Evolutionary conservation across 2,329 filamentous ascomycete species (phyloP), one percentile per base, ranked within the genome.

Genomic region (Sporothrix variecibatus): DNA sequence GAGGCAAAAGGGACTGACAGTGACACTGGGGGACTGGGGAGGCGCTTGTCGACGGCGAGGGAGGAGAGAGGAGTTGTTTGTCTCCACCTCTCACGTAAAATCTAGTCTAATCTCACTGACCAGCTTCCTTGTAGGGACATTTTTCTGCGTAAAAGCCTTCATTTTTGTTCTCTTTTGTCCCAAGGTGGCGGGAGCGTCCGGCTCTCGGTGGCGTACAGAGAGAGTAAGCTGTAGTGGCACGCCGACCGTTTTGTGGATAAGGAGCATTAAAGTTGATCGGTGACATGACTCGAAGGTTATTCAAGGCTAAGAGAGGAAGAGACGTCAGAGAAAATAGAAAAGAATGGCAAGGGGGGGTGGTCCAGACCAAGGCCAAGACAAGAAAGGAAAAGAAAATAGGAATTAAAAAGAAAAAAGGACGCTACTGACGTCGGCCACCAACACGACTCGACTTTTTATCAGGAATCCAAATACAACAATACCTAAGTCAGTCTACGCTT

Each of bases 201-300:
- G 72, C 72, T 73, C 62, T 73, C 72, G 72, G 72, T 51, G 46
- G 64, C 31, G n/a, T 23, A 49, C 71, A 38, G 23, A 56, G 26
- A 56, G 26, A 46, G 62, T 43, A 51, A 23, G 64, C 40, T 67
- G 64, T 23, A 49, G 40, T 49, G 43, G 64, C 62, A 20, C 38
- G 62, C 38, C 38, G 62, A 23, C 38, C n/a, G n/a, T 46, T 46
- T 28, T 23, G n/a, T 65, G 15, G 62, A 15, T 67, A 9, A 9
- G 26, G 5, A 46, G 43, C 62, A 38, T n/a, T 34, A 31, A 23
- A 49, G 9, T 12, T 23, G 28, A 46, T 46, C 51, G 62, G 40
- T 31, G 46, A 69, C 65, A 69, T 69, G 65, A 69, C 65, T 70
- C 67, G 67, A 70, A 40, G 65, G 67, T 31, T 70, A 49, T 64